Conservation (phyloP, 306 rosid genomes). For the Purshia tridentata region DNA sequence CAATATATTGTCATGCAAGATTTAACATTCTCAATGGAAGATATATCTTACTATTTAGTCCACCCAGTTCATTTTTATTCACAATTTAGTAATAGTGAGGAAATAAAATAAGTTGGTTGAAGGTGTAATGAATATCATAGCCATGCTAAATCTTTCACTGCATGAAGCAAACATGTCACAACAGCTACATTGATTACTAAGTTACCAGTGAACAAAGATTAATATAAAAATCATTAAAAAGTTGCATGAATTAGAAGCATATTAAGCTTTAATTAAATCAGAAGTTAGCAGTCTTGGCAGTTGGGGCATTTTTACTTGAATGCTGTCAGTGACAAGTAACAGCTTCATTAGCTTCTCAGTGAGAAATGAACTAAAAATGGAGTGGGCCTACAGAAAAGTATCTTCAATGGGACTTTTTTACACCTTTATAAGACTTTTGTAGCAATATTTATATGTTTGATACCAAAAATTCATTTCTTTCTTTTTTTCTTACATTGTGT, state of each 20-base stretch:
- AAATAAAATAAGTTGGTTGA: slow-evolving; percentile 25
- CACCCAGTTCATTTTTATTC: no score
- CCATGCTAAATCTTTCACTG: slow-evolving; percentile 26
- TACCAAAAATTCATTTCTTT: not conserved
- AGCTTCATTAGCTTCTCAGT: not conserved
- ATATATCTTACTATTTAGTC: no score
- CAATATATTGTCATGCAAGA: no score
- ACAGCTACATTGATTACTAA: slow-evolving; percentile 34
- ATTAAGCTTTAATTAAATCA: slow-evolving; percentile 44
- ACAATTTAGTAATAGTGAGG: no score
- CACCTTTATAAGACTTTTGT: slow-evolving; percentile 10
- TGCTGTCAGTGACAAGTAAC: slow-evolving; percentile 19
- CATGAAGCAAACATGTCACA: slow-evolving; percentile 21
- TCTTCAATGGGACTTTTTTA: slow-evolving; percentile 6
- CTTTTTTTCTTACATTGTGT: not conserved
- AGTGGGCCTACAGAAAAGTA: slow-evolving; percentile 10
- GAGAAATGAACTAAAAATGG: slow-evolving; percentile 13
- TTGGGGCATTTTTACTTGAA: slow-evolving; percentile 34
- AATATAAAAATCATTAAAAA: slow-evolving; percentile 37
- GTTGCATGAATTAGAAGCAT: slow-evolving; percentile 42
- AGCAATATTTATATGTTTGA: not conserved
- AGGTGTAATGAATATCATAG: slow-evolving; percentile 35
- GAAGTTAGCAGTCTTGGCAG: slow-evolving; percentile 41
- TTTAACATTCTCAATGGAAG: no score
- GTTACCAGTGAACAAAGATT: slow-evolving; percentile 34